Evolutionary conservation across 2,329 filamentous ascomycete genomes (phyloP).

Genomic region (Cryphonectria japonica): DNA sequence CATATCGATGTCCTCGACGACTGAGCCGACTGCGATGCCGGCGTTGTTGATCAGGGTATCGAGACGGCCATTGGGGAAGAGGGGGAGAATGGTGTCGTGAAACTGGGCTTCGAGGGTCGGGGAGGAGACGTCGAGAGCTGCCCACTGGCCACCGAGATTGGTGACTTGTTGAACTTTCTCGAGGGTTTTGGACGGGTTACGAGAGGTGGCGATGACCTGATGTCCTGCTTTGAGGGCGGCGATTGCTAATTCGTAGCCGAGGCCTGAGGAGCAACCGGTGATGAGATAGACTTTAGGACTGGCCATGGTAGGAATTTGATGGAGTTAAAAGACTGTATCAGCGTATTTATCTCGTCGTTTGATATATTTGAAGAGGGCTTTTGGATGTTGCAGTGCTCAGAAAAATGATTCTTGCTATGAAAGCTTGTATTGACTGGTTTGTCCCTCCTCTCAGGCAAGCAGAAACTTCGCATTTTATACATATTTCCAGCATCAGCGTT

Average conservation of each 20-base stretch:
- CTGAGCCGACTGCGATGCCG: slow-evolving; percentile 28
- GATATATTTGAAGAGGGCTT: not conserved
- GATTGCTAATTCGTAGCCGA: slow-evolving; percentile 21
- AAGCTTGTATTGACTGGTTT: too few species aligned
- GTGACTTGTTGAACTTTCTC: slow-evolving; percentile 16
- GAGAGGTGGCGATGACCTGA: slow-evolving; percentile 26
- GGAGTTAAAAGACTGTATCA: too few species aligned
- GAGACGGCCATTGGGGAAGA: slow-evolving; percentile 11
- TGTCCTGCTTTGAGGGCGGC: slow-evolving; percentile 24
- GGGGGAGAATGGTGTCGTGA: slow-evolving; percentile 6
- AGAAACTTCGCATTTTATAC: not conserved
- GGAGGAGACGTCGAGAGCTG: slow-evolving; percentile 21
- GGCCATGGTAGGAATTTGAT: not conserved
- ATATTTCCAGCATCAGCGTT: not conserved
- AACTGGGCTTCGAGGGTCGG: slow-evolving; percentile 15
- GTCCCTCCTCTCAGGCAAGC: not conserved
- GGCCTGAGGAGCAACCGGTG: slow-evolving; percentile 25
- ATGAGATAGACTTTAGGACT: slow-evolving; percentile 25
- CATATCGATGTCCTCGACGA: slow-evolving; percentile 10
- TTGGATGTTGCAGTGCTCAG: not conserved
- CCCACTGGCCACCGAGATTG: slow-evolving; percentile 18
- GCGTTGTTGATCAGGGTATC: slow-evolving; percentile 32
- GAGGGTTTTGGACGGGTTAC: slow-evolving; percentile 19
- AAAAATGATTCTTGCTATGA: not conserved
- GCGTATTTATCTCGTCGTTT: not conserved